A percentile compares a stretch with the other conserved stretches of the same genome.
Conservation (phyloP, 768 basidiomycete genomes). For the Neoboletus magnificus region DNA sequence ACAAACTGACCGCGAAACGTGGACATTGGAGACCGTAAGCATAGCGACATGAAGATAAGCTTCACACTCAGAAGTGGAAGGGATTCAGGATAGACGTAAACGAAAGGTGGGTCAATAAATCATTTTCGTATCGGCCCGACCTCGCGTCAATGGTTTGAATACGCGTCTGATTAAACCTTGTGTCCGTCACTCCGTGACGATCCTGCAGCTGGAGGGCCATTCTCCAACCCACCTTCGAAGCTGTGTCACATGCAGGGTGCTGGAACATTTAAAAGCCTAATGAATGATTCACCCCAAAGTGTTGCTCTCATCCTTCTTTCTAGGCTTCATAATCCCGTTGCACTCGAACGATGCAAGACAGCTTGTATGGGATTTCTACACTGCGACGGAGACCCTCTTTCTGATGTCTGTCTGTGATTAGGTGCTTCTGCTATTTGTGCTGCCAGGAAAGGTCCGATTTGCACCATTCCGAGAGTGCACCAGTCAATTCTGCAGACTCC, state of each 20-base stretch:
- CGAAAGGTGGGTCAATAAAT: not conserved
- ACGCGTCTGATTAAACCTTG: not conserved
- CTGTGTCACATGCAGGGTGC: constrained; percentile 9
- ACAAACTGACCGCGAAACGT: not conserved
- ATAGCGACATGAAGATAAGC: not conserved
- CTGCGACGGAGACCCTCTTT: not conserved
- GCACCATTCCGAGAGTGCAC: not conserved
- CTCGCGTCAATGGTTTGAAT: not conserved
- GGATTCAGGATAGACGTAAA: not conserved
- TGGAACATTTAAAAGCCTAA: constrained; percentile 10
- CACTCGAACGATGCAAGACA: constrained; percentile 8
- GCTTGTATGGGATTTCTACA: constrained; percentile 4
- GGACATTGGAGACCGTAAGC: not conserved
- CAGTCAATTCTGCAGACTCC: not conserved
- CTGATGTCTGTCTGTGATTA: constrained; percentile 6
- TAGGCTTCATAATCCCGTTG: not conserved
- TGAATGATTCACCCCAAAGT: not conserved
- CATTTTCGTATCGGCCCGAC: not conserved
- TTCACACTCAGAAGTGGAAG: not conserved
- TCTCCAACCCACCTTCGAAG: not conserved
- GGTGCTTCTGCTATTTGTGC: not conserved
- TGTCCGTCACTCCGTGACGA: not conserved
- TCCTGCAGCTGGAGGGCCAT: not conserved
- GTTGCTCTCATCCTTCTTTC: not conserved
- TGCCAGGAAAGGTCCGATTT: not conserved